Conservation (phyloP, 1,284 basidiomycete species). For the Taiwanofungus camphoratus region DNA sequence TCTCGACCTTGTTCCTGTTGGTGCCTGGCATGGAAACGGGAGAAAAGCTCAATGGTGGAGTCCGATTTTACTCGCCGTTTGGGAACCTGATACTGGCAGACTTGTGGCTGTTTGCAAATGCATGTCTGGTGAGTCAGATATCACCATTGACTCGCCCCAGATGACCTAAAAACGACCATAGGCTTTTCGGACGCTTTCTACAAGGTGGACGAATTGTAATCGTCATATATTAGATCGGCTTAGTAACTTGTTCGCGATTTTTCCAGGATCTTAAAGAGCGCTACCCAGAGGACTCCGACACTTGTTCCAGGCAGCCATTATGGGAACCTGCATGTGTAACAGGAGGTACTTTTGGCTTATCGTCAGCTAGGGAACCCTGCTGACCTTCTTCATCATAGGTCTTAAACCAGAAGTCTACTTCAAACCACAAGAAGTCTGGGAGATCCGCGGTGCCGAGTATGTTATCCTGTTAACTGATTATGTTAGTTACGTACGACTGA, state of each 20-base stretch:
- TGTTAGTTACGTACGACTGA: constrained; percentile 1
- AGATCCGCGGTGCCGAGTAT: constrained; percentile 87
- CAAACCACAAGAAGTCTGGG: constrained; percentile 84
- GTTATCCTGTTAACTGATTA: constrained; percentile 18
- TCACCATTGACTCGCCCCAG: constrained; percentile 10
- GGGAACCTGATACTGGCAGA: constrained; percentile 66
- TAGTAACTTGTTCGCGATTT: neutral
- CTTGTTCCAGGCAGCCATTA: constrained; percentile 53
- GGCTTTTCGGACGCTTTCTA: constrained; percentile 90
- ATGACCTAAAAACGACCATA: constrained; percentile 23
- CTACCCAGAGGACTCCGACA: constrained; percentile 62
- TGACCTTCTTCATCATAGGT: constrained; percentile 38
- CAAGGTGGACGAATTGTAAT: constrained; percentile 39
- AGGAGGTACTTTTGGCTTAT: constrained; percentile 44
- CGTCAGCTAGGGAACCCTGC: too few species aligned
- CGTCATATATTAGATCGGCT: neutral
- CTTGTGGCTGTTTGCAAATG: constrained; percentile 86
- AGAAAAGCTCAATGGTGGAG: constrained; percentile 92
- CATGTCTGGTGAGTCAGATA: constrained; percentile 56
- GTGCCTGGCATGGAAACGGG: constrained; percentile 86
- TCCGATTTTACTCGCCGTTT: constrained; percentile 80
- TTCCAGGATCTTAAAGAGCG: constrained; percentile 49
- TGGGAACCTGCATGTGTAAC: constrained; percentile 58
- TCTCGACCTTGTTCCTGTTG: constrained; percentile 74
- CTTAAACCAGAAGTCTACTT: constrained; percentile 83